Percentiles rank a stretch among this genome's conserved stretches.
Evolutionary conservation across 2,329 filamentous ascomycete species (phyloP).

Genomic region (Cyphellophora attinorum): DNA sequence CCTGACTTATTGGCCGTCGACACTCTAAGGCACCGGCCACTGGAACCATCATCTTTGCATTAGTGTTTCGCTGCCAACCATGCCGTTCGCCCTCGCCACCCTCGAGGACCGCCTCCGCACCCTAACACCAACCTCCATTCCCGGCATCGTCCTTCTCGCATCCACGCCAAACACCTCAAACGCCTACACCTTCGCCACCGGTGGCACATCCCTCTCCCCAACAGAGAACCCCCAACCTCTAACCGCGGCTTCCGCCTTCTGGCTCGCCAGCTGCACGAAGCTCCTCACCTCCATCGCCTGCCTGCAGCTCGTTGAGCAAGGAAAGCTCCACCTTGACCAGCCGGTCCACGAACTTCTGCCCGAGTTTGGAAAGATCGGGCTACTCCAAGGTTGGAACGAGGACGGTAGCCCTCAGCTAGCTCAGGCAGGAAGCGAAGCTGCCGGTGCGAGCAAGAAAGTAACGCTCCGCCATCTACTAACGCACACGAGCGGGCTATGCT

Average conservation of each 20-base stretch:
- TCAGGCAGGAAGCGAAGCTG: slow-evolving; percentile 28
- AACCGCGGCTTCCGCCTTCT: slow-evolving; percentile 13
- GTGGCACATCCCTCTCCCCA: slow-evolving; percentile 5
- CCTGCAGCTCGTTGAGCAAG: slow-evolving; percentile 45
- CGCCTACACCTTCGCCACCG: slow-evolving; percentile 1
- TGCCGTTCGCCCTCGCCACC: too few species aligned
- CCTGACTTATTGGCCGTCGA: too few species aligned
- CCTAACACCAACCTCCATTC: too few species aligned
- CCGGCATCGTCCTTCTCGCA: neutral
- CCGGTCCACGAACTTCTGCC: slow-evolving; percentile 38
- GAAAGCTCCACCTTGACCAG: slow-evolving; percentile 36
- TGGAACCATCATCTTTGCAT: too few species aligned
- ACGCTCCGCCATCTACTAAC: slow-evolving; percentile 15
- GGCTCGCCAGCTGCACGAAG: slow-evolving; percentile 26
- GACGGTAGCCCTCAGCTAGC: slow-evolving; percentile 42
- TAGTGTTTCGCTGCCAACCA: too few species aligned
- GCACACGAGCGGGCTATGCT: slow-evolving; percentile 13
- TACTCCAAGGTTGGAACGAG: slow-evolving; percentile 39
- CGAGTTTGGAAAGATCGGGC: slow-evolving; percentile 37
- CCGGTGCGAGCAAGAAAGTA: slow-evolving; percentile 15
- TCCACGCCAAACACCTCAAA: neutral
- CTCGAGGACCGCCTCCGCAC: too few species aligned
- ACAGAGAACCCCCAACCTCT: slow-evolving; percentile 9
- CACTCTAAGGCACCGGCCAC: too few species aligned
- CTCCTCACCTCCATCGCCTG: slow-evolving; percentile 43